Evolutionary conservation across 2,329 filamentous ascomycete genomes (phyloP).

Genomic region (Albifimbria verrucaria): DNA sequence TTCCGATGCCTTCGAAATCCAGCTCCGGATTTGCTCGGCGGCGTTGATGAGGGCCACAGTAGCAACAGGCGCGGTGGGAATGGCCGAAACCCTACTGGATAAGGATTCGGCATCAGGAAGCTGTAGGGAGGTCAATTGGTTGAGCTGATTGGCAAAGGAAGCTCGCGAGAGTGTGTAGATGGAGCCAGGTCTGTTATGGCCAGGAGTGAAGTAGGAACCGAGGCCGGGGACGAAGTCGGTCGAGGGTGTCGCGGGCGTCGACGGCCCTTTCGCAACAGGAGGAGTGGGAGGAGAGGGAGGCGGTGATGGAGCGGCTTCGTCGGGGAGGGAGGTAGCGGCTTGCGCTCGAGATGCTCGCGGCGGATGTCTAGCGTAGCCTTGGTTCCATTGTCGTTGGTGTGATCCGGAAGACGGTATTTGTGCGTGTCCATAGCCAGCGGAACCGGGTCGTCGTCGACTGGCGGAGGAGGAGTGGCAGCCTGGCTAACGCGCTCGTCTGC

Average conservation of each 20-base stretch:
- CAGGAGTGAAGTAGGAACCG: slow-evolving; percentile 64
- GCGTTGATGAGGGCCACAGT: slow-evolving; percentile 80
- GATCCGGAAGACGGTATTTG: slow-evolving; percentile 72
- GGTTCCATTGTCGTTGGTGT: slow-evolving; percentile 64
- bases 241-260: slow-evolving; percentile 19
- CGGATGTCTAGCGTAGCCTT: slow-evolving; percentile 58
- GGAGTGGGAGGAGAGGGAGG: slow-evolving; percentile 31
- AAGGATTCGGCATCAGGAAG: slow-evolving; percentile 83
- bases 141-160: slow-evolving; percentile 90
- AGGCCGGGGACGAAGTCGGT: slow-evolving; percentile 48
- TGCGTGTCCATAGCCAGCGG: slow-evolving; percentile 65
- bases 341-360: slow-evolving; percentile 55
- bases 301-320: slow-evolving; percentile 21
- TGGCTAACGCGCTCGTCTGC: slow-evolving; percentile 7
- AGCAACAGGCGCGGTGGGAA: slow-evolving; percentile 81
- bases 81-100: slow-evolving; percentile 77
- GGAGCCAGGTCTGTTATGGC: slow-evolving; percentile 70
- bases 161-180: slow-evolving; percentile 91
- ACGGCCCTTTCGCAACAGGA: slow-evolving; percentile 40
- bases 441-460: slow-evolving; percentile 48
- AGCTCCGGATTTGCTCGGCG: slow-evolving; percentile 87
- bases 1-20: slow-evolving; percentile 89
- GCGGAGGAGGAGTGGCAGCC: slow-evolving; percentile 33
- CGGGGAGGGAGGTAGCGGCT: slow-evolving; percentile 36
- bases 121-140: slow-evolving; percentile 85